Conservation (phyloP, 805 yeast genomes). For the Ascoidea rubescens region DNA sequence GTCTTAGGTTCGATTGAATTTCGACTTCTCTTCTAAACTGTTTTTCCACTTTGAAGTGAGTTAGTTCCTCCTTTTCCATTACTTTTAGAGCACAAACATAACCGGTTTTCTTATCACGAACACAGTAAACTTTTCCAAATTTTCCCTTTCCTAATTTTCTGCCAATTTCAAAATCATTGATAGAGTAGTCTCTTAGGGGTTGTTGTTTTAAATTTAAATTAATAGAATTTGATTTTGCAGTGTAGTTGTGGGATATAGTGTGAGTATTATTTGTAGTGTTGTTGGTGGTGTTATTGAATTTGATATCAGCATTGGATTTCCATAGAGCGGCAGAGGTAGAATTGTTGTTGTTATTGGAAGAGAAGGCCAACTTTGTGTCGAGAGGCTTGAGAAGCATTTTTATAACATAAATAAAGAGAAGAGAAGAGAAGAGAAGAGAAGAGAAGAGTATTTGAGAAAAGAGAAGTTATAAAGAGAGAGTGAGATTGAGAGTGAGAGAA, state of each 20-base stretch:
- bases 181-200: slow-evolving; percentile 21
- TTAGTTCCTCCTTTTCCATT: slow-evolving; percentile 73
- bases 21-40: slow-evolving; percentile 88
- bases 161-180: slow-evolving; percentile 76
- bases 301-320: too few species aligned
- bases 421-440: too few species aligned
- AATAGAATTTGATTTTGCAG: not conserved
- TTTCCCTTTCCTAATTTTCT: slow-evolving; percentile 84
- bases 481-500: too few species aligned
- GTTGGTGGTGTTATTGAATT: too few species aligned
- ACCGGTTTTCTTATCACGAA: slow-evolving; percentile 58
- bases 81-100: slow-evolving; percentile 83
- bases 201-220: too few species aligned
- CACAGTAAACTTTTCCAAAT: slow-evolving; percentile 88
- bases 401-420: too few species aligned
- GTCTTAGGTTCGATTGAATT: slow-evolving; percentile 69
- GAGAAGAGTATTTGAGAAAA: too few species aligned
- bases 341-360: too few species aligned
- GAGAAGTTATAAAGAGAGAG: too few species aligned
- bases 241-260: not conserved
- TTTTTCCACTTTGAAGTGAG: slow-evolving; percentile 61
- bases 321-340: too few species aligned
- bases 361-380: too few species aligned
- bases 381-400: too few species aligned
- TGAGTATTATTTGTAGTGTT: not conserved